Evolutionary conservation across 331 rosid genomes (phyloP).

Genomic region (Dryas integrifolia): DNA sequence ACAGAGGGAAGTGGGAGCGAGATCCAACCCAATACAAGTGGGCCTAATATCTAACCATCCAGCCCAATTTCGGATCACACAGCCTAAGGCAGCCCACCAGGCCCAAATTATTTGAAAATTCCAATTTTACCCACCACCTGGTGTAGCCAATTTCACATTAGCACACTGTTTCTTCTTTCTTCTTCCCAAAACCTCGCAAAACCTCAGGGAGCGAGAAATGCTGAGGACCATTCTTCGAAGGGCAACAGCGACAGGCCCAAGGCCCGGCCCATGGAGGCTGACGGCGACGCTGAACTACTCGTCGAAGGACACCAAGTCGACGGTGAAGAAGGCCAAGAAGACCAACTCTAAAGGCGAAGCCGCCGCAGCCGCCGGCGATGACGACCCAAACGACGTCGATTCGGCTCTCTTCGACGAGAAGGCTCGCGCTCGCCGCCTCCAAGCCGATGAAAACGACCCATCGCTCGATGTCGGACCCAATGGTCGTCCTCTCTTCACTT

Average conservation of each 20-base stretch:
- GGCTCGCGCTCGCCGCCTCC: conserved; percentile 62
- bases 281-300: conserved; percentile 34
- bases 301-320: conserved; percentile 34
- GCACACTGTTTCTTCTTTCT: not conserved
- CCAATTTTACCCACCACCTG: not conserved
- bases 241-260: conserved; percentile 35
- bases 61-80: not conserved
- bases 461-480: conserved; percentile 69
- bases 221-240: conserved; percentile 41
- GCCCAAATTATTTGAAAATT: not conserved
- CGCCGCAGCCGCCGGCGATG: conserved; percentile 38
- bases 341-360: conserved; percentile 34
- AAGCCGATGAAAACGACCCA: conserved; percentile 61
- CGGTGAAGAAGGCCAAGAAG: conserved; percentile 1
- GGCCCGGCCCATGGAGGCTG: conserved; percentile 26
- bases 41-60: no score
- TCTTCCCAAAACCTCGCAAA: conserved; percentile 29
- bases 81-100: not conserved
- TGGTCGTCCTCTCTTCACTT: conserved; percentile 68
- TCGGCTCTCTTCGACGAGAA: conserved; percentile 42
- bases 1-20: no score
- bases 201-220: conserved; percentile 38
- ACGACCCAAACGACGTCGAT: conserved; percentile 32
- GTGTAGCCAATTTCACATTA: not conserved
- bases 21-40: no score